A percentile compares a stretch with the other conserved stretches of the same genome.
phyloP scores from a whole-genome alignment of 2,329 filamentous ascomycete species.

The Shiraia sp. region DNA sequence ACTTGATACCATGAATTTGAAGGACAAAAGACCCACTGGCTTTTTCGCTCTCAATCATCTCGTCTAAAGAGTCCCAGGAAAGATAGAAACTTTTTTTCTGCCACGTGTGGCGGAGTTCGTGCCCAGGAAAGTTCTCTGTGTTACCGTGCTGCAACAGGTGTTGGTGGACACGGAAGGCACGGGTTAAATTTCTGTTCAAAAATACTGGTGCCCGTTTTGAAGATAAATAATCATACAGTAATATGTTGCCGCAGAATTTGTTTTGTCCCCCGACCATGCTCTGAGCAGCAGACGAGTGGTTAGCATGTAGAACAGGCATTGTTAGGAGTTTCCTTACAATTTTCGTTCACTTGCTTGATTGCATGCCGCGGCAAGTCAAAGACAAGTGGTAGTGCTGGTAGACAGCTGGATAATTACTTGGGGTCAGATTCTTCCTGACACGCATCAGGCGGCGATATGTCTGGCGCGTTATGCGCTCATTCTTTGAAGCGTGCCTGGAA shows the following conservation, averaged over 20 bases:
- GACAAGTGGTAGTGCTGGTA: no score
- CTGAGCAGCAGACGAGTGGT: slow-evolving; percentile 2
- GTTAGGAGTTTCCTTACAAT: background rate
- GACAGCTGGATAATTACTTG: no score
- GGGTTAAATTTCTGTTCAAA: slow-evolving; percentile 29
- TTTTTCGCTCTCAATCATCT: slow-evolving; percentile 30
- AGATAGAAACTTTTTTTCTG: slow-evolving; percentile 38
- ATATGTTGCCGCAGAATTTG: slow-evolving; percentile 25
- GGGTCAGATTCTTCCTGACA: no score
- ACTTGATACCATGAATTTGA: slow-evolving; percentile 19
- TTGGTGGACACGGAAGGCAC: slow-evolving; percentile 22
- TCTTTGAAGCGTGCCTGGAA: no score
- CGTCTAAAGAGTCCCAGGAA: slow-evolving; percentile 19
- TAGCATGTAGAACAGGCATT: background rate
- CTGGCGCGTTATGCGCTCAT: slow-evolving; percentile 5
- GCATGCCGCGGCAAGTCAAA: slow-evolving; percentile 4
- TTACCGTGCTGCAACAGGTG: slow-evolving; percentile 8
- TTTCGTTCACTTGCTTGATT: background rate
- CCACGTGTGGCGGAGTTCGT: slow-evolving; percentile 4
- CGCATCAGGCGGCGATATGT: background rate
- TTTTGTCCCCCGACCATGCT: slow-evolving; percentile 30
- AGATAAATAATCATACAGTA: slow-evolving; percentile 30
- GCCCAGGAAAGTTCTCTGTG: background rate
- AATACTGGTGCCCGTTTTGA: slow-evolving; percentile 25
- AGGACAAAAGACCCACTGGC: slow-evolving; percentile 22